phyloP scores from a whole-genome alignment of 176 grass and related monocot genomes.

The Musa beccarii region DNA sequence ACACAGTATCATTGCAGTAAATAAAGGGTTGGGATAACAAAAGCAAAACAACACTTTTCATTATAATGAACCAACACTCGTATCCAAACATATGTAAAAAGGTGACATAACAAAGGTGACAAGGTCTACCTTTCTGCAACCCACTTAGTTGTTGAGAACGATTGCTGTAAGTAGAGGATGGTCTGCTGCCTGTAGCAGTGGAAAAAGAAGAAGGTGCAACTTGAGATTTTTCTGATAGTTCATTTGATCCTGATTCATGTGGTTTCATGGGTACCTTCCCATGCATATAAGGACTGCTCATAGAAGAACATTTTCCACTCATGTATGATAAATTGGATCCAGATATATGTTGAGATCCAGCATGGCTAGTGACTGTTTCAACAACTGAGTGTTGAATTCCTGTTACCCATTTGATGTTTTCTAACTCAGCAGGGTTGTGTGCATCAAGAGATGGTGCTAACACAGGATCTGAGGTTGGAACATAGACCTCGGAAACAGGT shows the following conservation, averaged over 20 bases:
- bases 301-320: neutral
- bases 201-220: slow-evolving; percentile 29
- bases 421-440: slow-evolving; percentile 18
- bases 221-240: slow-evolving; percentile 30
- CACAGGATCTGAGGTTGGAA: slow-evolving; percentile 24
- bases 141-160: slow-evolving; percentile 36
- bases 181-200: slow-evolving; percentile 24
- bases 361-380: neutral
- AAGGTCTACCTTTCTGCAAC: slow-evolving; percentile 45
- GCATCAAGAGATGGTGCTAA: slow-evolving; percentile 27
- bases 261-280: slow-evolving; percentile 1
- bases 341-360: slow-evolving; percentile 4
- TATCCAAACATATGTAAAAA: neutral
- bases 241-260: slow-evolving; percentile 12
- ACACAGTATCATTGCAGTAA: too few species aligned
- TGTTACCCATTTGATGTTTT: slow-evolving; percentile 27
- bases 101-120: neutral
- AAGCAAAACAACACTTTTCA: neutral
- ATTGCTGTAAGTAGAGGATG: slow-evolving; percentile 41
- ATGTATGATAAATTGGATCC: neutral
- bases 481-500: slow-evolving; percentile 16
- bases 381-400: slow-evolving; percentile 20
- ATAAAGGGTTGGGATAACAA: neutral
- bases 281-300: neutral
- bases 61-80: neutral